Evolutionary conservation across 306 rosid genomes (phyloP), one percentile per base, ranked within the genome.

Genomic region (Bauhinia variegata): DNA sequence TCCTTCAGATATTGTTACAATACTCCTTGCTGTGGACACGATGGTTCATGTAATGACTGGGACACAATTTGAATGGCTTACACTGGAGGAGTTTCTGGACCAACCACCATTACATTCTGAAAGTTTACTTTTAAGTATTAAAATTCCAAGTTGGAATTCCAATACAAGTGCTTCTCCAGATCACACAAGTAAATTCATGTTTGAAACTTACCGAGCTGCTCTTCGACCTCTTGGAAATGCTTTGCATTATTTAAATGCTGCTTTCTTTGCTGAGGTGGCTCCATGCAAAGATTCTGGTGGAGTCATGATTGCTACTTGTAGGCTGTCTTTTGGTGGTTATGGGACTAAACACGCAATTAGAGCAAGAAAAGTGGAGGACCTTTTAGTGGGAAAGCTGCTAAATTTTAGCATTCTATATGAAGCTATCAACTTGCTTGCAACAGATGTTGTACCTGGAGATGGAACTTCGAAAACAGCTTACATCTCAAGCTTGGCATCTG

Each of bases 171-270:
- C 47, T 69, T 78, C 83, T 65, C 65, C 83, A 31, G 70, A 77
- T 43, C 52, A 51, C 38, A 42, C 71, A 70, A 60, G 75, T 65
- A 50, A 63, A 11, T 41, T 93, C 54, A 62, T 78, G 43, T 93
- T 86, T 76, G 93, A 93, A 86, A 87, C 89, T 31, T 87, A 83
- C 76, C 80, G 96, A 61, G 89, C 93, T 63, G 80, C 98, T 72
- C 89, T 88, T 13, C 82, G 96, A 49, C 93, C 98, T 6, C 90
- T 93, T 42, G 96, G 96, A 74, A 93, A 88, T 41, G 85, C 91
- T 23, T 78, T 93, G 72, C 71, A 96, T 8, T 82, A 79, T 71
- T 67, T 89, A 62, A 87, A 88, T 79, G 91, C 97, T 44, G 97
- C 96, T 65, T 87, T 93, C 80, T 73, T 89, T 50, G 96, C 79